These are phyloP conservation scores for Penicillium sp. DNA, from an alignment of 2,329 filamentous ascomycete genomes.

Conservation along the genomic window DNA sequence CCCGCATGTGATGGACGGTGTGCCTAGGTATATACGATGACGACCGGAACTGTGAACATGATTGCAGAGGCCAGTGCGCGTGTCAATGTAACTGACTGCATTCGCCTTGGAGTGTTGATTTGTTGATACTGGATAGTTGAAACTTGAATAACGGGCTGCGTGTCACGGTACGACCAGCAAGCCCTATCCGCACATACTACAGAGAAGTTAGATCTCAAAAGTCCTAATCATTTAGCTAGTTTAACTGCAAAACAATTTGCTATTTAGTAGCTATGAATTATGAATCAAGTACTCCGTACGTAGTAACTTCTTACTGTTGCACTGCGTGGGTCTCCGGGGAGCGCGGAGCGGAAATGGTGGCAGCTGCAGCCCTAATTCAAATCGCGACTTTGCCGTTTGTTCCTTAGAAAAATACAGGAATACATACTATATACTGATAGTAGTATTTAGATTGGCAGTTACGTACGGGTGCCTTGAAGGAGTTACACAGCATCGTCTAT, in stretches of 20 bases:
- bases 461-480: neutral
- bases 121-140: neutral
- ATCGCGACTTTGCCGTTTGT: conserved; percentile 1
- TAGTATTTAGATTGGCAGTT: too few relatives aligned
- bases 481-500: neutral
- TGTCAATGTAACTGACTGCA: neutral
- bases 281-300: neutral
- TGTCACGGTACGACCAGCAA: neutral
- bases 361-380: conserved; percentile 15
- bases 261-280: neutral
- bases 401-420: neutral
- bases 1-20: conserved; percentile 8
- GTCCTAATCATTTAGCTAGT: neutral
- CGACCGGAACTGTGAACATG: neutral
- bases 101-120: neutral
- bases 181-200: neutral
- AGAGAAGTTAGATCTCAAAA: too few relatives aligned
- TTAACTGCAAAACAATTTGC: neutral
- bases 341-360: conserved; percentile 7
- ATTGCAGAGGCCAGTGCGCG: neutral
- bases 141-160: neutral
- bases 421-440: neutral
- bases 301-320: neutral
- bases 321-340: conserved; percentile 8
- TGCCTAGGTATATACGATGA: neutral